Evolutionary conservation across 176 grass and related monocot genomes (phyloP), one percentile per base, ranked within the genome.

Genomic region (Triticum monococcum): DNA sequence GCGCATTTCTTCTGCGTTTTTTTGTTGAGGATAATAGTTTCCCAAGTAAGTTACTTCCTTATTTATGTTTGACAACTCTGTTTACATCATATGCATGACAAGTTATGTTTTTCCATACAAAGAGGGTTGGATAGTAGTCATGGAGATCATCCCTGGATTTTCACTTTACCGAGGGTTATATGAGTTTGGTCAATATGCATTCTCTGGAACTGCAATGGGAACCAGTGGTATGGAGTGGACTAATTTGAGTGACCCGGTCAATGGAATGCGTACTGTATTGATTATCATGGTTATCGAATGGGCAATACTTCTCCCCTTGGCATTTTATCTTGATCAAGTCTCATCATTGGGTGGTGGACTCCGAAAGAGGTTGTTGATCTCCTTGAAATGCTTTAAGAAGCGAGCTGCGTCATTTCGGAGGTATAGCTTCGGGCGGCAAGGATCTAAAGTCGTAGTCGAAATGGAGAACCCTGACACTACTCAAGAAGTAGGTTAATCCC

Each of bases 111-210:
- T 91, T 87, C 3, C 24, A 79, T 65, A 41, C 50, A 86, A 40
- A 97, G 96, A 87, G 91, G 87, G 84, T 56, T 95, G 96, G 96
- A 86, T 92, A 37, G 77, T 92, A 83, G 83, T 92, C n/a, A 89
- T 98, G 88, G 96, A 98, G 83, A 79, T 98, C 50, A 81, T 98
- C 50, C 93, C 96, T 79, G 96, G 89, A 79, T 98, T 98, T 87
- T 95, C 96, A 8, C 73, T 98, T 57, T 98, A 77, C 65, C 88
- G 93, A 75, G 96, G 93, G 9, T 69, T 98, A 79, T 98, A 95
- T 2, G 93, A 98, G 66, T 79, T 98, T 84, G 85, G 84, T 71
- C 68, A 94, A 68, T 98, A 98, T 17, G 78, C 91, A 32, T 92
- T 71, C 38, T 20, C 35, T 68, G 96, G 81, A 89, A 82, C 74